Conservation (phyloP, 768 basidiomycete species). For the Lentinula lateritia region DNA sequence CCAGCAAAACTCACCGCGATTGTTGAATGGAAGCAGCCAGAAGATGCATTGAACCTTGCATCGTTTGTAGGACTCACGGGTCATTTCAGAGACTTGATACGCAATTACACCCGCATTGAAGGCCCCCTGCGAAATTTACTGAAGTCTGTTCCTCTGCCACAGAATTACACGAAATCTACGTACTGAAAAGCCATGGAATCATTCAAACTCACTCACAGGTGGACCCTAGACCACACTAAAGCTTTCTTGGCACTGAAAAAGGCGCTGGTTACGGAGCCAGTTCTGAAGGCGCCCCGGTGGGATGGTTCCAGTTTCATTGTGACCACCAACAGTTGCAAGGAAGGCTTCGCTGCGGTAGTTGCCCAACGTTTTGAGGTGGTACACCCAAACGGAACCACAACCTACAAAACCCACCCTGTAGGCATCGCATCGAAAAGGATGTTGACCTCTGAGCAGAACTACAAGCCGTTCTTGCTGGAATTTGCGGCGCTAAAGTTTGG, state of each 20-base stretch:
- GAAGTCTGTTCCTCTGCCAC: neutral
- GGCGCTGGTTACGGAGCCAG: slow-evolving; percentile 24
- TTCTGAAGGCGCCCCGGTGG: slow-evolving; percentile 21
- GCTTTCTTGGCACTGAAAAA: slow-evolving; percentile 19
- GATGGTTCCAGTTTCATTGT: slow-evolving; percentile 13
- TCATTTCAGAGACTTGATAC: too few relatives aligned
- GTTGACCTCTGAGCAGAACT: slow-evolving; percentile 7
- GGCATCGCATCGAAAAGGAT: slow-evolving; percentile 26
- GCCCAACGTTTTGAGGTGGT: slow-evolving; percentile 16
- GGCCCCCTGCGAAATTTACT: slow-evolving; percentile 8
- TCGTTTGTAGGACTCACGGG: too few relatives aligned
- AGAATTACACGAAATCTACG: neutral
- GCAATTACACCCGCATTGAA: too few relatives aligned
- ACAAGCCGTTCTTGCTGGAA: slow-evolving; percentile 9
- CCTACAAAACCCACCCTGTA: slow-evolving; percentile 17
- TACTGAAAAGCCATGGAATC: neutral
- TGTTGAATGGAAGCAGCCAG: too few relatives aligned
- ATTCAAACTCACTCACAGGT: neutral
- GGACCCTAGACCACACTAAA: slow-evolving; percentile 16
- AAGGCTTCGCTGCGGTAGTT: slow-evolving; percentile 10
- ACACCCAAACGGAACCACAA: slow-evolving; percentile 13
- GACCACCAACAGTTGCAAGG: too few relatives aligned
- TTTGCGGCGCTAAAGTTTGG: too few relatives aligned
- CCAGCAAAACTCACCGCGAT: too few relatives aligned
- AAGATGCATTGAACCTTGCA: too few relatives aligned